Base-by-base conservation (phyloP, 257 asterid genomes). In the Plantago major region DNA sequence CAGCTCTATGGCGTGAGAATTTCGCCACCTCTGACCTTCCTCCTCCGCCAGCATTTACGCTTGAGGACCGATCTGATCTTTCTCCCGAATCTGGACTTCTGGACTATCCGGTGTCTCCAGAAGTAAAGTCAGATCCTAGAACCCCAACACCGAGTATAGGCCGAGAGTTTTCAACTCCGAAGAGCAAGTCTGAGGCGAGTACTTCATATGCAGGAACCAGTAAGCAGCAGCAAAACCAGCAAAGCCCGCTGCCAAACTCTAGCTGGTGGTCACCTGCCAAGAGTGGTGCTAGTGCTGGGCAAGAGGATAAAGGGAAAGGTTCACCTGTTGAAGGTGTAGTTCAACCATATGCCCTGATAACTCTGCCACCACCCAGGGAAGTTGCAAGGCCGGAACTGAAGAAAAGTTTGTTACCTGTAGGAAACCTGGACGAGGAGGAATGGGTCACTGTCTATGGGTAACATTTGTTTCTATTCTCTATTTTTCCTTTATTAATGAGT, bases 371-470 rank as follows among this genome's bases (percentile, higher is more conserved):
- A 0, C 97, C 97, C 3, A 83, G 93, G 86, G 99, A 93, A 80
- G 96, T 93, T 72, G 96, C 95, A 3, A 82, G 95, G 73, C 99
- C 99, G 4, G 99, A 93, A 72, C 74, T 84, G 67, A 82, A 80
- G 87, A 90, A 61, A 63, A 87, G 77, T 64, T 77, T 77, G 43
- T 67, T 79, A 22, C 86, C 95, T 50, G 68, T 81, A 42, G 96
- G 95, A 53, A 82, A 76, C 69, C 64, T 80, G 71, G 86, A 89
- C 42, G 95, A 85, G 75, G 97, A 89, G 68, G 97, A 89, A 66
- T 93, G 99, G 97, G 94, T 93, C 66, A 89, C 99, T 3, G 96
- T 89, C 46, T 93, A 83, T 48, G 99, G 99, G 99, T 93, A 87
- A 44, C 55, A 5, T 60, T 63, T 30, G 38, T 33, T 62, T 61